phyloP scores from a whole-genome alignment of 2,329 filamentous ascomycete genomes.

The Ilyonectria destructans region DNA sequence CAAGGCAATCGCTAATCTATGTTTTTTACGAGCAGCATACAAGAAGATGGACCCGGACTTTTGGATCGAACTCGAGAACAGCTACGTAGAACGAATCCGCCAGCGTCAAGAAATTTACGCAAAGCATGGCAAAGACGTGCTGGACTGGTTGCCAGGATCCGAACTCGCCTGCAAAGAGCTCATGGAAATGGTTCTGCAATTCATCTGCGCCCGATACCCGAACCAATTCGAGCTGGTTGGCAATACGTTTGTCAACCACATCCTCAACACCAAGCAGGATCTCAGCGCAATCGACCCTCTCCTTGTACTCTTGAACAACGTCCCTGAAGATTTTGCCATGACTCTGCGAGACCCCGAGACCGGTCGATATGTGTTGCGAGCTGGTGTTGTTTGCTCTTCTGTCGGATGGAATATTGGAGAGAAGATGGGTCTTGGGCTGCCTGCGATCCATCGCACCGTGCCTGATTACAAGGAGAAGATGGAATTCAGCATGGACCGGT shows the following conservation, averaged over 20 bases:
- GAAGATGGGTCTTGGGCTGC: constrained; percentile 81
- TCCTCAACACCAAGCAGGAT: constrained; percentile 75
- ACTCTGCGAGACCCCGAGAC: constrained; percentile 80
- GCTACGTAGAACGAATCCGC: constrained; percentile 77
- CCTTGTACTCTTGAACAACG: constrained; percentile 80
- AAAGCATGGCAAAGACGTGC: constrained; percentile 75
- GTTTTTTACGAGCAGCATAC: constrained; percentile 68
- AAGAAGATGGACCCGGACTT: constrained; percentile 86
- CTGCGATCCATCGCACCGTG: constrained; percentile 81
- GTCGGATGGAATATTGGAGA: constrained; percentile 84
- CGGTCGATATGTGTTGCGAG: constrained; percentile 82
- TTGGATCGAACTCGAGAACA: constrained; percentile 90
- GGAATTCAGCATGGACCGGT: constrained; percentile 90
- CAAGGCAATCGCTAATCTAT: constrained; percentile 50
- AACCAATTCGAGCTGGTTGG: constrained; percentile 78
- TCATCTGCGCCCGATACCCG: constrained; percentile 84
- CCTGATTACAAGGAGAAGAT: constrained; percentile 92
- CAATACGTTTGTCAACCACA: constrained; percentile 76
- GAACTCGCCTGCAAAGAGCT: constrained; percentile 88
- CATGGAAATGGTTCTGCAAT: constrained; percentile 90
- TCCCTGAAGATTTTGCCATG: constrained; percentile 89
- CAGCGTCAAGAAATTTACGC: constrained; percentile 78
- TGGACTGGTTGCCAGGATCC: constrained; percentile 80
- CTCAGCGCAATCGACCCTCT: constrained; percentile 77
- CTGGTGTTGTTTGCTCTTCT: constrained; percentile 84